These are phyloP conservation scores for Tylopilus sp. DNA, from an alignment of 768 basidiomycete species.

Conservation along the genomic window DNA sequence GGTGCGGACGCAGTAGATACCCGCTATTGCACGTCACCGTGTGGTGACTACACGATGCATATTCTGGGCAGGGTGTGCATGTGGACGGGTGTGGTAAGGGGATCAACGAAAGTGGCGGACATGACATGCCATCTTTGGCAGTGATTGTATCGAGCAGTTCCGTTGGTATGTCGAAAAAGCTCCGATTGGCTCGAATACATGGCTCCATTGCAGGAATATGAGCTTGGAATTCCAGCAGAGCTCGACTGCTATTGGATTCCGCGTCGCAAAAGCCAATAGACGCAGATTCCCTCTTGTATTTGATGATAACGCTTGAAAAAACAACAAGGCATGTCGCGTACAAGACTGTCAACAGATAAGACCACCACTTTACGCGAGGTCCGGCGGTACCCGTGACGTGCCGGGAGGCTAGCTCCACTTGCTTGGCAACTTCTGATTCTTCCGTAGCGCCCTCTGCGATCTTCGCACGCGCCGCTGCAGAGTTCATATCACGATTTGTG, in stretches of 20 bases:
- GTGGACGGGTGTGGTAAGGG: constrained; percentile 55
- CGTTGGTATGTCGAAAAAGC: constrained; percentile 37
- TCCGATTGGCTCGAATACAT: constrained; percentile 57
- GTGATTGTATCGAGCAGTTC: constrained; percentile 25
- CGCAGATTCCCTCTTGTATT: constrained; percentile 66
- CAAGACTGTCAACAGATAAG: constrained; percentile 43
- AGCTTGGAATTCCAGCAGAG: constrained; percentile 46
- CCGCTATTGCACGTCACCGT: constrained; percentile 64
- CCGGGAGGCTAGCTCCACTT: constrained; percentile 35
- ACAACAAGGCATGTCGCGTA: constrained; percentile 34
- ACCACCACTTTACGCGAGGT: constrained; percentile 16
- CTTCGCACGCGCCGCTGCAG: constrained; percentile 11
- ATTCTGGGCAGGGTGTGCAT: constrained; percentile 73
- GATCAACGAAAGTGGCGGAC: constrained; percentile 52
- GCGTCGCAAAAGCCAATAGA: constrained; percentile 75
- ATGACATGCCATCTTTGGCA: constrained; percentile 36
- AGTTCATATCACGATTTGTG: background rate
- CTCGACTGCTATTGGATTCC: constrained; percentile 55
- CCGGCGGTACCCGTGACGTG: constrained; percentile 36
- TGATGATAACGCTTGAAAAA: constrained; percentile 34
- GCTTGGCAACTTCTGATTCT: constrained; percentile 17
- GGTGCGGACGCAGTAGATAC: constrained; percentile 62
- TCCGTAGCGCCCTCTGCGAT: constrained; percentile 20
- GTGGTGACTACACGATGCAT: constrained; percentile 57
- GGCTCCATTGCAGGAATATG: constrained; percentile 45